A percentile compares a stretch with the other conserved stretches of the same genome.
phyloP scores from a whole-genome alignment of 106 monocot genomes.

The Acorus gramineus region DNA sequence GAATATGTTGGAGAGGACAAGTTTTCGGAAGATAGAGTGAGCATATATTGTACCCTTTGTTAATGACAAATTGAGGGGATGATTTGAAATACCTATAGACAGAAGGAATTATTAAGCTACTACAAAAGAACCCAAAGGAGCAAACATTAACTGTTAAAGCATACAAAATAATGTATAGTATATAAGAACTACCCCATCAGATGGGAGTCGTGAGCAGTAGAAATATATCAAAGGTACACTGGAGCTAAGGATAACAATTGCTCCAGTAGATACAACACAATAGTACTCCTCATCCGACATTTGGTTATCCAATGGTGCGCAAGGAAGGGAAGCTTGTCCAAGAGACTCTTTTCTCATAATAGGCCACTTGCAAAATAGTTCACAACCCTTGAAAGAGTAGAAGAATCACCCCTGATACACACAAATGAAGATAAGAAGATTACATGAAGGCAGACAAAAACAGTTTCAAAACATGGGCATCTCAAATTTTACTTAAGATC shows the following conservation, averaged over 20 bases:
- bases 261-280: slow-evolving; percentile 46
- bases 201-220: slow-evolving; percentile 57
- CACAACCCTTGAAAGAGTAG: slow-evolving; percentile 17
- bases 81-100: slow-evolving; percentile 44
- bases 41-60: slow-evolving; percentile 23
- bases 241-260: slow-evolving; percentile 47
- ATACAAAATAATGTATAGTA: background rate
- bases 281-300: slow-evolving; percentile 29
- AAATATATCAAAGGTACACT: slow-evolving; percentile 46
- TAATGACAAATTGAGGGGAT: slow-evolving; percentile 35
- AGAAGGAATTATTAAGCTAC: slow-evolving; percentile 1
- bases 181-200: slow-evolving; percentile 32
- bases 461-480: too few species aligned
- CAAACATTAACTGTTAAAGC: background rate
- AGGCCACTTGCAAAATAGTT: slow-evolving; percentile 42
- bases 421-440: background rate
- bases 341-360: slow-evolving; percentile 54
- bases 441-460: too few species aligned
- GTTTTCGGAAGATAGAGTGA: slow-evolving; percentile 41
- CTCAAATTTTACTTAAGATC: background rate
- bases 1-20: slow-evolving; percentile 25
- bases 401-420: slow-evolving; percentile 33
- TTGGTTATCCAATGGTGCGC: slow-evolving; percentile 19
- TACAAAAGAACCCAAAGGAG: background rate
- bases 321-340: slow-evolving; percentile 24